phyloP scores from a whole-genome alignment of 2,329 filamentous ascomycete genomes.

The Hyphodiscus sp. region DNA sequence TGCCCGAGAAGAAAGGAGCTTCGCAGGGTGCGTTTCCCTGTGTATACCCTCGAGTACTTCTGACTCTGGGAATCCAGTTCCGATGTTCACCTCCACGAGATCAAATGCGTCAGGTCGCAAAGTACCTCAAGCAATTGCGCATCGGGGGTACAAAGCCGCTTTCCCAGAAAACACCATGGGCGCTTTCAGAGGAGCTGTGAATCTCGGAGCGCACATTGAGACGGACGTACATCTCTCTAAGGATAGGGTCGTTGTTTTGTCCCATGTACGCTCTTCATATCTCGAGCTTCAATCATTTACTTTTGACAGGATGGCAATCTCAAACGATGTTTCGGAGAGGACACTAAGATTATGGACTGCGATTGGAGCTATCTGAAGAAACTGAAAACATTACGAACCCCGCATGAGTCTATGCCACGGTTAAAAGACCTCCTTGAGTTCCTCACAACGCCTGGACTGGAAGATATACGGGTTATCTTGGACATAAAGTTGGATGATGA shows the following conservation, averaged over 20 bases:
- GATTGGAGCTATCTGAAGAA: slow-evolving; percentile 65
- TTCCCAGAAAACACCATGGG: slow-evolving; percentile 83
- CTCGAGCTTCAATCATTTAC: slow-evolving; percentile 3
- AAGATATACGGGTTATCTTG: slow-evolving; percentile 72
- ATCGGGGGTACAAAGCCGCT: slow-evolving; percentile 70
- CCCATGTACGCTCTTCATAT: slow-evolving; percentile 50
- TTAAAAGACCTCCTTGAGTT: slow-evolving; percentile 69
- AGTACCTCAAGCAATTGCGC: slow-evolving; percentile 65
- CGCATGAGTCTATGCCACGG: slow-evolving; percentile 66
- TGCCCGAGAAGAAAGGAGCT: not conserved
- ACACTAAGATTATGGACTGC: slow-evolving; percentile 66
- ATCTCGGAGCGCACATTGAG: slow-evolving; percentile 73
- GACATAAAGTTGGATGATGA: slow-evolving; percentile 82
- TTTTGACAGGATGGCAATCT: slow-evolving; percentile 61
- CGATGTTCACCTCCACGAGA: slow-evolving; percentile 22
- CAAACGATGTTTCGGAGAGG: slow-evolving; percentile 74
- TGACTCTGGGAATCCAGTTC: slow-evolving; percentile 6
- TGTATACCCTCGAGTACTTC: slow-evolving; percentile 3
- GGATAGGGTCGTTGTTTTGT: slow-evolving; percentile 79
- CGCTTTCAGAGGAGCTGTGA: slow-evolving; percentile 68
- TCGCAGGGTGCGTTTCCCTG: slow-evolving; percentile 1
- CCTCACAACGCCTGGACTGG: slow-evolving; percentile 55
- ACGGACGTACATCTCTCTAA: slow-evolving; percentile 79
- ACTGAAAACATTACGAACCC: slow-evolving; percentile 59
- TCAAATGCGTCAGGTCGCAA: slow-evolving; percentile 18